Conservation (phyloP, 441 rosid genomes). For the Adansonia rubrostipa region DNA sequence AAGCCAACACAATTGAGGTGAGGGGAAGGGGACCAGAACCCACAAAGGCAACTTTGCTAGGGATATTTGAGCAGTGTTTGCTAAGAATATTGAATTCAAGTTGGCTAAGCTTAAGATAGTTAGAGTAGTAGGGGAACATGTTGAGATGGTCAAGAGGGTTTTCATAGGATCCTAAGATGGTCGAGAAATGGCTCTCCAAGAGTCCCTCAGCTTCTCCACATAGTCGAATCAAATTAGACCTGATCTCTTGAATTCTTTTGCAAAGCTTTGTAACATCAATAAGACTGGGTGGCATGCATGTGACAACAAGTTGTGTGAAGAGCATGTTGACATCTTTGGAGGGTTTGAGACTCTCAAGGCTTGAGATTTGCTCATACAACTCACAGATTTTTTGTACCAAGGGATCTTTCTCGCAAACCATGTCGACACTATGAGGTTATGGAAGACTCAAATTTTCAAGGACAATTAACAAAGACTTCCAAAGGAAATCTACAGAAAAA, state of each 20-base stretch:
- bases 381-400: slow-evolving; percentile 57
- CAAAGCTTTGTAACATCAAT: slow-evolving; percentile 67
- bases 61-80: slow-evolving; percentile 49
- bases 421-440: slow-evolving; percentile 74
- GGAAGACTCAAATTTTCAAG: neutral
- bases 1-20: slow-evolving; percentile 76
- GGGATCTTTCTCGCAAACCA: slow-evolving; percentile 69
- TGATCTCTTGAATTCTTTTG: slow-evolving; percentile 55
- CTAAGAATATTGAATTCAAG: slow-evolving; percentile 67
- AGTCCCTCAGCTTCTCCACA: slow-evolving; percentile 80
- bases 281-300: slow-evolving; percentile 77
- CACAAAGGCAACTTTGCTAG: slow-evolving; percentile 66
- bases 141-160: slow-evolving; percentile 71
- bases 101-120: slow-evolving; percentile 74
- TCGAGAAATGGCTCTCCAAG: slow-evolving; percentile 70
- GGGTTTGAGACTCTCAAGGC: slow-evolving; percentile 70
- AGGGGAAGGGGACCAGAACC: slow-evolving; percentile 96
- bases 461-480: slow-evolving; percentile 21
- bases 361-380: slow-evolving; percentile 66
- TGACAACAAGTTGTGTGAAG: slow-evolving; percentile 73
- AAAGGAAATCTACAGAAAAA: neutral
- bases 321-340: slow-evolving; percentile 77
- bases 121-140: slow-evolving; percentile 75
- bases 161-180: slow-evolving; percentile 59
- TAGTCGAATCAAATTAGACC: slow-evolving; percentile 69